Evolutionary conservation across 2,329 filamentous ascomycete species (phyloP).

Genomic region (Fusarium musae): DNA sequence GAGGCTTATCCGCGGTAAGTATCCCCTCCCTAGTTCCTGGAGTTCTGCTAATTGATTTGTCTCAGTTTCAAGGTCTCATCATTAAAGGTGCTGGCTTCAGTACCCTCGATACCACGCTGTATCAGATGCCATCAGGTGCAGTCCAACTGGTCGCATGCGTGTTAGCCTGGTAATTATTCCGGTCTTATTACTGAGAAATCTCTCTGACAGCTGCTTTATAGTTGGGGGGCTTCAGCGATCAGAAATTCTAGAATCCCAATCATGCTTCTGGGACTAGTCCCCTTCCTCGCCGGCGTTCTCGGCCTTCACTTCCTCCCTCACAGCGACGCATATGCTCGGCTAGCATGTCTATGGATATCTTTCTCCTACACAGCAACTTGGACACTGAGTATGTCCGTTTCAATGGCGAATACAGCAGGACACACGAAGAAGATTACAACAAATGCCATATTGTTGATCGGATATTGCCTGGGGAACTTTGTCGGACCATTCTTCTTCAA

Average conservation of each 20-base stretch:
- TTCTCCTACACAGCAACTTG: slow-evolving; percentile 44
- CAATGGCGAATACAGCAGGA: slow-evolving; percentile 45
- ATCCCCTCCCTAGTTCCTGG: accelerated
- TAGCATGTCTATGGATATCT: slow-evolving; percentile 45
- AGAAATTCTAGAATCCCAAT: slow-evolving; percentile 22
- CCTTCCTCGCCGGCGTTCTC: slow-evolving; percentile 22
- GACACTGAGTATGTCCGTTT: slow-evolving; percentile 42
- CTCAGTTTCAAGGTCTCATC: slow-evolving; percentile 36
- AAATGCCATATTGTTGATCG: slow-evolving; percentile 59
- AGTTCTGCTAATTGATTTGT: slow-evolving; percentile 11
- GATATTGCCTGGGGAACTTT: slow-evolving; percentile 55
- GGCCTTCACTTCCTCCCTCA: slow-evolving; percentile 25
- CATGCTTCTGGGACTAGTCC: slow-evolving; percentile 17
- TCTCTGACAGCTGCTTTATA: too few relatives aligned
- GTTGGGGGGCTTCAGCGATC: slow-evolving; percentile 7
- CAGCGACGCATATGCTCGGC: slow-evolving; percentile 28
- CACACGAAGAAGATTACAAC: slow-evolving; percentile 56
- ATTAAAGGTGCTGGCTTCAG: slow-evolving; percentile 39
- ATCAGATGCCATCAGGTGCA: slow-evolving; percentile 36
- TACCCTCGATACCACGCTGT: slow-evolving; percentile 21
- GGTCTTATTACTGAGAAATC: too few relatives aligned
- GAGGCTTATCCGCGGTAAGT: slow-evolving; percentile 50
- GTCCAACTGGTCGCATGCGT: slow-evolving; percentile 29
- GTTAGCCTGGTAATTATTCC: slow-evolving; percentile 19
- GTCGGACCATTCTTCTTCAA: slow-evolving; percentile 55